A percentile compares a stretch with the other conserved stretches of the same genome.
phyloP scores from a whole-genome alignment of 1,284 basidiomycete species.

The Puccinia coronata region DNA sequence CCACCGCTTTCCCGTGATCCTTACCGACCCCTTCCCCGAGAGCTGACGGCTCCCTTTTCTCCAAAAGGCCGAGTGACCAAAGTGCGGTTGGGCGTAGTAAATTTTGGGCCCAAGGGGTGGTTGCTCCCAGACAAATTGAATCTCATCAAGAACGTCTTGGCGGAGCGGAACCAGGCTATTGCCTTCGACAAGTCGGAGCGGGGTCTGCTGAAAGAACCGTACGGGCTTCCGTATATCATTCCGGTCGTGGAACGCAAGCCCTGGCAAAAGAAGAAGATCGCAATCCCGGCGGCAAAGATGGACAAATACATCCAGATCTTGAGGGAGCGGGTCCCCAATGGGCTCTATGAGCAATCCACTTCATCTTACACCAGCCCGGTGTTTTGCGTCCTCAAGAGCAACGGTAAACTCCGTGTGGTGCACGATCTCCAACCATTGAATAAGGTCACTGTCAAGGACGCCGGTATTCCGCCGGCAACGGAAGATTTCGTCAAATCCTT shows the following conservation, averaged over 20 bases:
- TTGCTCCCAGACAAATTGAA: background rate
- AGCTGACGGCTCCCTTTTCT: too few relatives aligned
- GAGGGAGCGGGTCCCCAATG: background rate
- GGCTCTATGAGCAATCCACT: background rate
- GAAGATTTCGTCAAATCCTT: background rate
- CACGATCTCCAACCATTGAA: slow-evolving; percentile 24
- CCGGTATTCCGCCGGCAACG: background rate
- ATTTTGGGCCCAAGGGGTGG: slow-evolving; percentile 18
- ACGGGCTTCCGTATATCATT: slow-evolving; percentile 6
- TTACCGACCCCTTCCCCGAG: background rate
- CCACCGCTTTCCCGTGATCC: background rate
- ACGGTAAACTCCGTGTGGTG: slow-evolving; percentile 8
- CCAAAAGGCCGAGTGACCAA: background rate
- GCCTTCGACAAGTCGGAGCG: background rate
- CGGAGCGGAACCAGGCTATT: background rate
- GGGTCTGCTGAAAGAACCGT: background rate
- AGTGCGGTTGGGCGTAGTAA: background rate
- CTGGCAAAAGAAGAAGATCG: slow-evolving; percentile 3
- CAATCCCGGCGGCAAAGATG: background rate
- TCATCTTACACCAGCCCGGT: background rate
- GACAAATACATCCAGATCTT: background rate
- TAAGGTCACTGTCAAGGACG: slow-evolving; percentile 17
- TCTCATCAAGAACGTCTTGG: background rate
- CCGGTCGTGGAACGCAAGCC: background rate
- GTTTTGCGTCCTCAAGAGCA: background rate